A percentile compares a stretch with the other conserved stretches of the same genome.
Evolutionary conservation across 2,329 filamentous ascomycete species (phyloP).

Genomic region (Ceratocystis cacaofunesta): DNA sequence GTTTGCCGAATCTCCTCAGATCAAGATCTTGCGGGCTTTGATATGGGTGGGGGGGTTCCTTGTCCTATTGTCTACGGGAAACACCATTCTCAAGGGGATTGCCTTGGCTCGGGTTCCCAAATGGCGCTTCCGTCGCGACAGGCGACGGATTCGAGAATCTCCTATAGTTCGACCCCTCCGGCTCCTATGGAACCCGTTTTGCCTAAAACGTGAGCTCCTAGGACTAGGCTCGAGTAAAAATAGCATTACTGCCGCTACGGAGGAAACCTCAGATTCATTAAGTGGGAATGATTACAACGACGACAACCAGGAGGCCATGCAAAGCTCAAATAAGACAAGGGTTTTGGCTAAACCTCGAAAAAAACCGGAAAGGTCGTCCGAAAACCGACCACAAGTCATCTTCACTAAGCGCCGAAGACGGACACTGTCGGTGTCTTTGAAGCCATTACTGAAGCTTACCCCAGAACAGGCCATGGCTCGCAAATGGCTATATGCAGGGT

Average conservation of each 20-base stretch:
- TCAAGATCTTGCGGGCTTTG: conserved; percentile 68
- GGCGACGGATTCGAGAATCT: neutral
- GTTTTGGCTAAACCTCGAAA: neutral
- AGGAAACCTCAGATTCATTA: neutral
- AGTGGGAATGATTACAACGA: neutral
- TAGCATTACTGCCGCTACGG: neutral
- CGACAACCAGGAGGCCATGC: neutral
- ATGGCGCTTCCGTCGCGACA: conserved; percentile 63
- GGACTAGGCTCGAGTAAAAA: conserved; percentile 23
- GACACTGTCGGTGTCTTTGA: conserved; percentile 46
- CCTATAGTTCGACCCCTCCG: conserved; percentile 4
- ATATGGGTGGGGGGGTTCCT: conserved; percentile 73
- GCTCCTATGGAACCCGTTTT: conserved; percentile 8
- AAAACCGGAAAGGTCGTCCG: neutral
- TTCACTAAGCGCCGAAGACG: conserved; percentile 49
- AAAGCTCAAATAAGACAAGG: neutral
- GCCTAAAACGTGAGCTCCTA: conserved; percentile 14
- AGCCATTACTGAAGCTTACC: conserved; percentile 68
- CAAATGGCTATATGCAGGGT: conserved; percentile 72
- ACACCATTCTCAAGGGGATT: conserved; percentile 70
- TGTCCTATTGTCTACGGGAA: conserved; percentile 56
- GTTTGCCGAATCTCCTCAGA: conserved; percentile 66
- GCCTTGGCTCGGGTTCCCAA: conserved; percentile 74
- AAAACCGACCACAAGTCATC: neutral
- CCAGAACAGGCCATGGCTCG: conserved; percentile 58